Base-by-base conservation (phyloP, 805 yeast species). In the Yarrowia sp. region DNA sequence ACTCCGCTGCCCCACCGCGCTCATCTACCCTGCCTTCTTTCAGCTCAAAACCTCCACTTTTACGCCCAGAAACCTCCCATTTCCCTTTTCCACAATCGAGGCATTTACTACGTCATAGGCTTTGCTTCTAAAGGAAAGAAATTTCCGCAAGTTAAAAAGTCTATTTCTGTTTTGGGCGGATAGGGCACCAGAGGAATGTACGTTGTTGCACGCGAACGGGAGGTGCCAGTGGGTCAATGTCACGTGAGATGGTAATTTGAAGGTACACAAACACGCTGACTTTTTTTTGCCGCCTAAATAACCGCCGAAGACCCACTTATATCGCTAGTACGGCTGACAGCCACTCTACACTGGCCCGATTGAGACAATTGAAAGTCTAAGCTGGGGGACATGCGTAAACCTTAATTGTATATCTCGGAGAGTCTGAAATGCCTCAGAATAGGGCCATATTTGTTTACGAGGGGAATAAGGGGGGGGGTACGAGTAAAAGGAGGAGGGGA, bases 71-170 rank as follows among this genome's bases (percentile, higher is more conserved):
- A 38, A 10, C 8, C 11, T 9, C 40, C 11, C 8, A 11, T 38
- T 38, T 38, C 40, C 40, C 40, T 11, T 9, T 38, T 38, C 40
- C 40, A 38, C 40, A 11, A 35, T 52, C 48, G 63, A 22, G 63
- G 63, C 63, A 56, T 56, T 53, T 53, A 41, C 48, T 56, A 56
- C 63, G 63, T 56, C 63, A 53, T 53, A 56, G 63, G 14, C 63
- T 56, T 56, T 41, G 63, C 63, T 56, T 41, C 48, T 26, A 41
- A 55, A 53, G 15, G 46, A 41, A 38, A 35, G 61, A 55, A 55
- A 41, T 40, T 55, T 53, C 58, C 58, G 58, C 58, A 53, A 3
- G 45, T 19, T 10, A 10, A 40, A 53, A 53, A 53, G 14, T 45
- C 16, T 40, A 40, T 38, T 38, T 53, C 59, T 53, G 45, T 15